Evolutionary conservation across 2,329 filamentous ascomycete species (phyloP), one percentile per base, ranked within the genome.

Genomic region (Aspergillus sp.): DNA sequence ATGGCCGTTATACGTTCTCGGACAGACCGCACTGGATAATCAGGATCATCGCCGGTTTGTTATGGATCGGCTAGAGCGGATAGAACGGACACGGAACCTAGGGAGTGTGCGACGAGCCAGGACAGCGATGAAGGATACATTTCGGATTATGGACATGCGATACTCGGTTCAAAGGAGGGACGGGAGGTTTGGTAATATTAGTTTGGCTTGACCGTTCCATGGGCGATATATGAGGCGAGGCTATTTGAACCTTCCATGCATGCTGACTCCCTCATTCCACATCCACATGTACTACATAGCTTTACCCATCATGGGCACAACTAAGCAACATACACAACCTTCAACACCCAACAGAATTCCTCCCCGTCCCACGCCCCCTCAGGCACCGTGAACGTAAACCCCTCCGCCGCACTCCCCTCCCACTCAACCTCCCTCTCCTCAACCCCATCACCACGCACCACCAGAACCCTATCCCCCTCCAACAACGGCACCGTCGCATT

Each of bases 401-500:
- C 53, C 10, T 54, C 9, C 6, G 8, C n/a, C 3, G n/a, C 39
- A 2, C 12, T n/a, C 9, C 13, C 30, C n/a, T 28, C 30, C 53
- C 39, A 32, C 5, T 30, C 5, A 4, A 43, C 25, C 5, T 45
- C 39, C 23, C 4, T 1, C 10, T 32, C 39, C 7, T 4, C 10
- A 10, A 0, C 19, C 12, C 2, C 17, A 4, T 47, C 23, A 4
- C 62, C 76, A 7, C 78, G 79, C 2, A 83, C 69, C 28, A 84
- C 74, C 7, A 75, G 79, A 1, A 85, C 75, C 17, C 69, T 51
- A 63, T 86, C 84, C 0, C 81, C 82, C 1, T 73, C 57, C 6
- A 84, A 51, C 15, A 79, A 78, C 0, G 84, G 84, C 2, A 85
- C 67, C 0, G 80, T 78, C 23, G 25, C 52, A 32, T 77, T 78